Percentiles rank a stretch among this genome's conserved stretches.
Evolutionary conservation across 2,329 filamentous ascomycete species (phyloP).

Genomic region (Cladosporium velox): DNA sequence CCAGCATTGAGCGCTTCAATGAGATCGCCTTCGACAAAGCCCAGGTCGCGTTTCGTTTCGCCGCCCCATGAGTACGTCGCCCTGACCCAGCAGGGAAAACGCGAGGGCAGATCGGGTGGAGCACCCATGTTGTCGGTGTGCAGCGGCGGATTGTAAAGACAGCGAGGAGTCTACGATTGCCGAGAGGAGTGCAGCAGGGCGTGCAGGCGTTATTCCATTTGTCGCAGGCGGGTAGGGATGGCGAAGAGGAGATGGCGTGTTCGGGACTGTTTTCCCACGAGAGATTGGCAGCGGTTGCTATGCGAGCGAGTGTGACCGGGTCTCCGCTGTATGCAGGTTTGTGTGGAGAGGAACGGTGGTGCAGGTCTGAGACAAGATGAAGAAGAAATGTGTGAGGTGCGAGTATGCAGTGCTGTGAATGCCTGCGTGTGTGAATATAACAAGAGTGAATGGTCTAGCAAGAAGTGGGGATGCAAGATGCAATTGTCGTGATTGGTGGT

Average conservation of each 20-base stretch:
- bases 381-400: background rate
- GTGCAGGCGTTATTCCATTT: constrained; percentile 13
- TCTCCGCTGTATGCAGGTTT: constrained; percentile 12
- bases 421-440: background rate
- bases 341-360: constrained; percentile 1
- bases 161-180: constrained; percentile 2
- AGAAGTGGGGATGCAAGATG: background rate
- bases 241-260: background rate
- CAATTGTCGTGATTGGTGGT: background rate
- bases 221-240: constrained; percentile 8
- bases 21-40: constrained; percentile 94
- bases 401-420: background rate
- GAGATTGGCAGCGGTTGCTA: constrained; percentile 17
- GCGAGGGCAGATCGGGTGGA: constrained; percentile 31
- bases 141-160: constrained; percentile 13
- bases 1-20: constrained; percentile 98
- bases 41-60: constrained; percentile 84
- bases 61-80: constrained; percentile 46
- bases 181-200: background rate
- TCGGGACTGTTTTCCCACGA: constrained; percentile 1
- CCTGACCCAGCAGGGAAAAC: constrained; percentile 44
- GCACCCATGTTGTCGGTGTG: constrained; percentile 20
- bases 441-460: background rate
- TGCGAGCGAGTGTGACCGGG: constrained; percentile 4
- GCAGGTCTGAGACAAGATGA: constrained; percentile 11